Evolutionary conservation across 345 rosid species (phyloP), one percentile per base, ranked within the genome.

Genomic region (Eucalyptus tenuipes): DNA sequence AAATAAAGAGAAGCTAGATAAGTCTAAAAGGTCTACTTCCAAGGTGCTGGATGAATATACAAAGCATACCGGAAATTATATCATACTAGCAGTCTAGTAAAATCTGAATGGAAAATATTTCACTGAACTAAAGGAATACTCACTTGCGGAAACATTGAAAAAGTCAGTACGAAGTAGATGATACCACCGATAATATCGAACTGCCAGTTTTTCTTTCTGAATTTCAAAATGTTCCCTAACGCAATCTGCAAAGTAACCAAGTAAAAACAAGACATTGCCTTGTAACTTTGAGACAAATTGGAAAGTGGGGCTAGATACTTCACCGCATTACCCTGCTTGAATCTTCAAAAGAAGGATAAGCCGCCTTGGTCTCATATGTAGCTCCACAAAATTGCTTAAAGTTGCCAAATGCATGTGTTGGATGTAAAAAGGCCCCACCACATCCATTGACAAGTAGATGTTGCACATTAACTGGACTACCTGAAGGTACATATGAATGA

Each of bases 391-490:
- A 92, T 88, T 92, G 92, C 15, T 94, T 94, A 89, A 98, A 98
- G 87, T 94, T 92, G 88, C 95, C 89, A 90, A 98, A 98, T 91
- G 96, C 99, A 90, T 98, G 99, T 86, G 99, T 98, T 87, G 99
- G 99, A 93, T 98, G 99, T 89, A 98, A 92, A 94, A 98, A 98
- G 37, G 99, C 99, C 90, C 99, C 99, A 85, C 99, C 99, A 90
- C 98, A 96, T 66, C 99, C 99, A 92, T 98, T 98, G 86, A 98
- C 99, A 91, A 98, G 93, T 88, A 98, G 94, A 94, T 97, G 99
- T 81, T 95, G 97, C 88, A 96, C 98, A 89, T 95, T 91, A 86
- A 92, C 94, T 64, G 98, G 97, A 49, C 91, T 94, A 91, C 94
- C 98, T 80, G 98, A 94, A 87, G 96, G 97, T 90, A 93, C 94